phyloP scores from a whole-genome alignment of 352 stramenopile genomes.

The Phytophthora citrophthora region DNA sequence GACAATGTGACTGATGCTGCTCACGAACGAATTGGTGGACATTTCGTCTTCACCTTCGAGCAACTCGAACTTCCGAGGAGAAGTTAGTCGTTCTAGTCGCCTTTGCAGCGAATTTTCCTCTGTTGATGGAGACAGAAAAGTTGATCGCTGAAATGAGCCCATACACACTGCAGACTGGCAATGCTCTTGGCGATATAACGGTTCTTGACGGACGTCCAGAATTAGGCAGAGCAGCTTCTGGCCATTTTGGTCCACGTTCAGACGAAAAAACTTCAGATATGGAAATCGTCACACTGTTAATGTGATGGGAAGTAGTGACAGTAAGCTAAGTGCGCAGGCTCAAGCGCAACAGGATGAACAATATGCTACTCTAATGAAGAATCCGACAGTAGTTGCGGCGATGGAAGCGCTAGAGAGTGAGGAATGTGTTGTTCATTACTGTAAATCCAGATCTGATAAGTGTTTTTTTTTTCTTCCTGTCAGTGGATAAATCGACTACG shows the following conservation, averaged over 20 bases:
- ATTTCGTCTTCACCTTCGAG: conserved; percentile 19
- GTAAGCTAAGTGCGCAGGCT: conserved; percentile 39
- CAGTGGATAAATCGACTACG: conserved; percentile 46
- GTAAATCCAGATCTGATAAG: background rate
- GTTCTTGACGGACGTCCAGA: conserved; percentile 11
- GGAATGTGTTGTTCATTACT: background rate
- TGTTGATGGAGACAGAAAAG: conserved; percentile 14
- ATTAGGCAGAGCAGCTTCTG: conserved; percentile 8
- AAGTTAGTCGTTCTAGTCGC: conserved; percentile 13
- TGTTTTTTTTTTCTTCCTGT: background rate
- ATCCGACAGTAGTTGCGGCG: conserved; percentile 34
- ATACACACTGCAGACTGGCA: conserved; percentile 6
- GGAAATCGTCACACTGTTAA: too few relatives aligned
- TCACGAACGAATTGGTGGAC: conserved; percentile 12
- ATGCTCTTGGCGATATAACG: conserved; percentile 10
- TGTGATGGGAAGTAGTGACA: conserved; percentile 50
- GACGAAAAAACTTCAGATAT: background rate
- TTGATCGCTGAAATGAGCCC: conserved; percentile 19
- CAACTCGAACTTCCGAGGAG: conserved; percentile 11
- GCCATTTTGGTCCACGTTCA: background rate
- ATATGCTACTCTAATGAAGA: conserved; percentile 48
- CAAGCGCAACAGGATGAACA: conserved; percentile 34
- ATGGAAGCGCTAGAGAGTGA: conserved; percentile 48
- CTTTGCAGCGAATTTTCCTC: conserved; percentile 13
- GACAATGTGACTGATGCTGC: conserved; percentile 31